Base-by-base conservation (phyloP, 2,329 filamentous ascomycete genomes). In the Trichoderma sp. region DNA sequence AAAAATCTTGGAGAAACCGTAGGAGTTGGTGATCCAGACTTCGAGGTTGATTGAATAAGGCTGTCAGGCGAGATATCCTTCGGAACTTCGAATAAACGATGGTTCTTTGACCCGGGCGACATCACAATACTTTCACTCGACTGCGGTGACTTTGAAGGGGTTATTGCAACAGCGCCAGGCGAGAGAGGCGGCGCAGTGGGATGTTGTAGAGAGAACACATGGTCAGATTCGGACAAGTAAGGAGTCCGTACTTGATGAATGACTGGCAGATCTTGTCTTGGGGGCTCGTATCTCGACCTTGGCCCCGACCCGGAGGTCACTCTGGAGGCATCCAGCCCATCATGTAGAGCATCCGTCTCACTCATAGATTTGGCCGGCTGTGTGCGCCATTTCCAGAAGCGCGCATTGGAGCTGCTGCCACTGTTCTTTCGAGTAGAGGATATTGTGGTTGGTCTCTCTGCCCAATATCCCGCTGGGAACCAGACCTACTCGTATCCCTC, bases 381-480 rank as follows among this genome's bases (percentile, higher is more conserved):
- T 8, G 77, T 76, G 37, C 77, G 74, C 81, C 80, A 83, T 72
- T 76, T 81, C 77, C 78, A 82, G 42, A 79, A 75, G 53, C 76
- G 76, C 22, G 73, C 76, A 27, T 73, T 75, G 25, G 76, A 76
- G 29, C 73, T 75, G 29, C 73, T 75, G 27, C 76, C 73, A 60
- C 72, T 79, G 60, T 76, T 79, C 70, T 77, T 74, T 17, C 74
- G 72, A 1, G 75, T 72, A 4, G 69, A 57, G 61, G 45, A 54
- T 59, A 74, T 35, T 27, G 74, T 65, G 29, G 72, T 67, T 56
- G 82, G 78, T n/a, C 86, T 80, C 75, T 88, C 86, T n/a, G 86
- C 86, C 86, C 86, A 88, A 73, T 87, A 89, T 6, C 86, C 86
- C 61, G 83, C 84, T 1, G 86, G 86, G 73, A 86, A 88, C 86